phyloP scores from a whole-genome alignment of 2,329 filamentous ascomycete species.

The Penicillium sp. region DNA sequence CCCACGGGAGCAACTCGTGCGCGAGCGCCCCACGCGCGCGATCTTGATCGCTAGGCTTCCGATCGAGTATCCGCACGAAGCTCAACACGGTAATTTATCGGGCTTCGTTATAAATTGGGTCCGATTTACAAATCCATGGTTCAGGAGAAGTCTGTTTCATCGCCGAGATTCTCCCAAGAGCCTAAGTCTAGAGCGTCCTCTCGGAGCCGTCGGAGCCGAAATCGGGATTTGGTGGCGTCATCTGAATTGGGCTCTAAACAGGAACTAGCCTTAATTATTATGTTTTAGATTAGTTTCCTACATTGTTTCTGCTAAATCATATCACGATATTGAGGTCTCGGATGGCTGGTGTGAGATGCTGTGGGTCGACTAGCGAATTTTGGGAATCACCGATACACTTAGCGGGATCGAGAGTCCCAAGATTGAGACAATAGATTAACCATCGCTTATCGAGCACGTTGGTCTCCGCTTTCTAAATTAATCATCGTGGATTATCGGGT shows the following conservation, averaged over 20 bases:
- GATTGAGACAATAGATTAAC: neutral
- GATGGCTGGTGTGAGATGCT: neutral
- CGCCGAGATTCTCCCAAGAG: neutral
- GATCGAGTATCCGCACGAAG: constrained; percentile 9
- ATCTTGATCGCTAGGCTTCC: constrained; percentile 16
- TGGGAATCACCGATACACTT: neutral
- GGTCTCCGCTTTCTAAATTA: neutral
- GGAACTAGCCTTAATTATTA: neutral
- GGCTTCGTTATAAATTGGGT: neutral
- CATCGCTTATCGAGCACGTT: neutral
- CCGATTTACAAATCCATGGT: neutral
- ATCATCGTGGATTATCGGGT: no score
- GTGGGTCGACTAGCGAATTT: neutral
- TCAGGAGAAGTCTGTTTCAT: neutral
- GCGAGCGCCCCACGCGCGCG: constrained; percentile 9
- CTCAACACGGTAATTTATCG: constrained; percentile 1
- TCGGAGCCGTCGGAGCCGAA: neutral
- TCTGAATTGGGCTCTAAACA: neutral
- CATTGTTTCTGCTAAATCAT: no score
- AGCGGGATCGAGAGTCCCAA: neutral
- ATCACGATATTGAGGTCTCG: neutral
- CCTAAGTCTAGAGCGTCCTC: neutral
- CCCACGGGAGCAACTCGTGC: constrained; percentile 1
- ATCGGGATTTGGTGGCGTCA: neutral
- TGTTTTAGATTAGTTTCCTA: no score